These are phyloP conservation scores for Irpex sp. DNA, from an alignment of 1,284 basidiomycete genomes.

Conservation along the genomic window DNA sequence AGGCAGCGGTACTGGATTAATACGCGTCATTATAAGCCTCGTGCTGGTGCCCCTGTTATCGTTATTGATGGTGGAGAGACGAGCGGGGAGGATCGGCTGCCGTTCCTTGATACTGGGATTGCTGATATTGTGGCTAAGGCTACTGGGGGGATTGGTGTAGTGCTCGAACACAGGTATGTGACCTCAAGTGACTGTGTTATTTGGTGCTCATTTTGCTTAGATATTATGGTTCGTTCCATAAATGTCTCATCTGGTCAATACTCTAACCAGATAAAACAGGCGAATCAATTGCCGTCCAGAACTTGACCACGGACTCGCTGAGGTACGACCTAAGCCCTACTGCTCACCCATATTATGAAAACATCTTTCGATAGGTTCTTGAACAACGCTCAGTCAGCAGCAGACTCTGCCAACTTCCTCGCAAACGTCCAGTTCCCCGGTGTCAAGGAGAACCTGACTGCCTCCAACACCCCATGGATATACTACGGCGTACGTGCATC, in stretches of 20 bases:
- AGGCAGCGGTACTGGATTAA: constrained; percentile 87
- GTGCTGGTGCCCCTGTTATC: constrained; percentile 72
- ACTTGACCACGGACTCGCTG: constrained; percentile 11
- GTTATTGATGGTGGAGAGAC: constrained; percentile 87
- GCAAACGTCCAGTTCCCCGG: constrained; percentile 72
- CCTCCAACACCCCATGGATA: constrained; percentile 81
- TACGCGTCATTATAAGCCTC: constrained; percentile 74
- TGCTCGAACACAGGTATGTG: constrained; percentile 77
- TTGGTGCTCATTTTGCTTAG: neutral
- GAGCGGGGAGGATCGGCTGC: constrained; percentile 64
- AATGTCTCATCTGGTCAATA: too few relatives aligned
- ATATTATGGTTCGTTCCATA: too few relatives aligned
- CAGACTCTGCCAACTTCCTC: constrained; percentile 95
- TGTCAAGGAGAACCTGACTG: constrained; percentile 66
- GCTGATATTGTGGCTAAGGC: constrained; percentile 80
- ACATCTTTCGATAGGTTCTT: constrained; percentile 56
- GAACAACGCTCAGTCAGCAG: constrained; percentile 84
- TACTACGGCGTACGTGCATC: constrained; percentile 79
- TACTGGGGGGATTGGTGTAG: constrained; percentile 82
- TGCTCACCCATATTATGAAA: neutral
- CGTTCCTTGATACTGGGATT: constrained; percentile 81
- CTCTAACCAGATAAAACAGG: too few relatives aligned
- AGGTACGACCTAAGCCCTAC: constrained; percentile 8
- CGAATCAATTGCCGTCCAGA: constrained; percentile 67
- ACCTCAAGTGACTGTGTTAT: neutral